Percentiles rank a stretch among this genome's conserved stretches.
phyloP scores from a whole-genome alignment of 1,139 yeast genomes.

The Debaryomycetaceae sp. region DNA sequence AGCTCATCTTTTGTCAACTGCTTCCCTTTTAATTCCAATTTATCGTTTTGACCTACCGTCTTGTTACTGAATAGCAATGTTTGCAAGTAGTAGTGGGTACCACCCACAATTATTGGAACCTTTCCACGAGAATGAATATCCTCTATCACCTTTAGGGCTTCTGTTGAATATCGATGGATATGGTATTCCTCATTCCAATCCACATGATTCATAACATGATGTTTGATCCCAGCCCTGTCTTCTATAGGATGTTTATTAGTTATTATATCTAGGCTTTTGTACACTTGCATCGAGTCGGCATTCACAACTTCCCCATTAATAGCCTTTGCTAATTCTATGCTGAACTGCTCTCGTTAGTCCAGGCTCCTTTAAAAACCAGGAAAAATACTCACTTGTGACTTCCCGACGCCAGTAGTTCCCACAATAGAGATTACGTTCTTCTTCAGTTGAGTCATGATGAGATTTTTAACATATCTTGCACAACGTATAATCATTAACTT shows the following conservation, averaged over 20 bases:
- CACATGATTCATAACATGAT: conserved; percentile 85
- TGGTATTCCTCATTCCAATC: conserved; percentile 78
- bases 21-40: conserved; percentile 1
- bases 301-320: conserved; percentile 88
- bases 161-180: conserved; percentile 75
- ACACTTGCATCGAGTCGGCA: conserved; percentile 97
- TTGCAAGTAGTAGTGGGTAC: conserved; percentile 91
- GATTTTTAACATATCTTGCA: conserved; percentile 20
- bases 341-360: conserved; percentile 32
- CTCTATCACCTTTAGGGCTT: conserved; percentile 57
- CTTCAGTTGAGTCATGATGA: conserved; percentile 25
- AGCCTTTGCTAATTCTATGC: conserved; percentile 73
- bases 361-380: background rate
- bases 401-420: conserved; percentile 98
- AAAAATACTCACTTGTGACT: conserved; percentile 59
- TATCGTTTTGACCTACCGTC: conserved; percentile 33
- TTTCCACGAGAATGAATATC: conserved; percentile 71
- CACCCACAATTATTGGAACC: conserved; percentile 88
- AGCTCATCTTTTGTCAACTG: conserved; percentile 37
- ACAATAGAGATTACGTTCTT: conserved; percentile 63
- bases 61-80: conserved; percentile 69
- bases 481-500: conserved; percentile 10
- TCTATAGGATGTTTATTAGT: conserved; percentile 87
- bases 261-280: conserved; percentile 65
- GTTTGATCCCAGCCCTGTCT: conserved; percentile 72